Conservation (phyloP, 2,329 filamentous ascomycete species). For the Pseudocercospora musae region DNA sequence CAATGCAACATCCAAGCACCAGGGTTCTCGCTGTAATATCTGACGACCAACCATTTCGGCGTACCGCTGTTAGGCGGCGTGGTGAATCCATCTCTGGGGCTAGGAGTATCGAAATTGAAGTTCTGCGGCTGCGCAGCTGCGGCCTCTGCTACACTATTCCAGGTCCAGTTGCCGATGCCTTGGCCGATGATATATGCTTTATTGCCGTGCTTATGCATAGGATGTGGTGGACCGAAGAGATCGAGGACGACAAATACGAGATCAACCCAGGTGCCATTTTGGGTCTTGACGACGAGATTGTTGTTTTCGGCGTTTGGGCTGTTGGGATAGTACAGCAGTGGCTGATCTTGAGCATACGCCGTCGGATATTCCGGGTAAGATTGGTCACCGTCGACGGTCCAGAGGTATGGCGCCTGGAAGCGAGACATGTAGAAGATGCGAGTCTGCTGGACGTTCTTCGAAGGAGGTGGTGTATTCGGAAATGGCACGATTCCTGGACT, state of each 20-base stretch:
- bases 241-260: constrained; percentile 30
- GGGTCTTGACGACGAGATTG: constrained; percentile 22
- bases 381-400: constrained; percentile 6
- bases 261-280: constrained; percentile 37
- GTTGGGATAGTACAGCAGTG: constrained; percentile 16
- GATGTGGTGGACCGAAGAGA: constrained; percentile 51
- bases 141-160: constrained; percentile 54
- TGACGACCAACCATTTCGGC: constrained; percentile 42
- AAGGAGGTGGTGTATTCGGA: constrained; percentile 10
- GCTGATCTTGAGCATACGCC: constrained; percentile 10
- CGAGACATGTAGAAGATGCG: constrained; percentile 13
- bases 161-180: constrained; percentile 50
- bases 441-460: constrained; percentile 6
- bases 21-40: constrained; percentile 47
- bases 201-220: constrained; percentile 63
- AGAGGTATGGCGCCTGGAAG: constrained; percentile 5
- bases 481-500: constrained; percentile 9
- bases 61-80: constrained; percentile 8
- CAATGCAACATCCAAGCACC: constrained; percentile 51
- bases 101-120: constrained; percentile 59
- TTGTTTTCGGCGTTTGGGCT: constrained; percentile 7
- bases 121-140: constrained; percentile 41
- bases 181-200: constrained; percentile 58
- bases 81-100: constrained; percentile 49
- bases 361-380: constrained; percentile 7